Conservation (phyloP, 495 filamentous ascomycete genomes). For the Trichoderma parareesei region DNA sequence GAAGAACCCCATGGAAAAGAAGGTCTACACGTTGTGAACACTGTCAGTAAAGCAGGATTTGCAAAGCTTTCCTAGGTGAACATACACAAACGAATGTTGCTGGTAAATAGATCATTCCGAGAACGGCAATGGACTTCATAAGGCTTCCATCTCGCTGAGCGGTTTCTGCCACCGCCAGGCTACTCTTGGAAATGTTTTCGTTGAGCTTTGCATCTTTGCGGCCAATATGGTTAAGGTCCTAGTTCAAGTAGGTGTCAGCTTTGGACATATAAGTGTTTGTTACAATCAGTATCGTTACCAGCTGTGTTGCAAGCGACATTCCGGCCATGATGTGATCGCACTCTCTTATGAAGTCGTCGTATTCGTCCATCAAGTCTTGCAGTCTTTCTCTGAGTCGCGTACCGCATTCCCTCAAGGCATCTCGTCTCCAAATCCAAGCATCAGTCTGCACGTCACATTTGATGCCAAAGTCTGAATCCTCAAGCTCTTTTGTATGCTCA, state of each 20-base stretch:
- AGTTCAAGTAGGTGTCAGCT: neutral
- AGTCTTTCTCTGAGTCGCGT: neutral
- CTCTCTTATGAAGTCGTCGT: constrained; percentile 1
- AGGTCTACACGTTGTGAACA: neutral
- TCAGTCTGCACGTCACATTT: neutral
- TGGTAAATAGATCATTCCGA: constrained; percentile 1
- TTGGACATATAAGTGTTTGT: too few relatives aligned
- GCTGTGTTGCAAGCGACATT: neutral
- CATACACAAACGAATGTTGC: constrained; percentile 4
- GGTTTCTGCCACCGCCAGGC: neutral
- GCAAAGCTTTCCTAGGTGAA: neutral
- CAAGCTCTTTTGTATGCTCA: neutral
- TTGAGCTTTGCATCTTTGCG: neutral
- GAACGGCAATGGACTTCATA: neutral
- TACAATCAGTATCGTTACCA: neutral
- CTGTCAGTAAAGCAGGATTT: neutral
- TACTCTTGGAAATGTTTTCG: neutral
- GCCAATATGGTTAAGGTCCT: neutral
- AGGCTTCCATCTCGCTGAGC: constrained; percentile 1
- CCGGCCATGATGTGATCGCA: neutral
- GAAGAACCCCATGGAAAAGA: neutral
- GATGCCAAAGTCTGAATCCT: neutral
- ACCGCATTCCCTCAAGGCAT: neutral
- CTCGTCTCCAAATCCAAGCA: neutral
- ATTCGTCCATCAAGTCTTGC: neutral